phyloP scores from a whole-genome alignment of 768 basidiomycete species.

The Baorangia bicolor region DNA sequence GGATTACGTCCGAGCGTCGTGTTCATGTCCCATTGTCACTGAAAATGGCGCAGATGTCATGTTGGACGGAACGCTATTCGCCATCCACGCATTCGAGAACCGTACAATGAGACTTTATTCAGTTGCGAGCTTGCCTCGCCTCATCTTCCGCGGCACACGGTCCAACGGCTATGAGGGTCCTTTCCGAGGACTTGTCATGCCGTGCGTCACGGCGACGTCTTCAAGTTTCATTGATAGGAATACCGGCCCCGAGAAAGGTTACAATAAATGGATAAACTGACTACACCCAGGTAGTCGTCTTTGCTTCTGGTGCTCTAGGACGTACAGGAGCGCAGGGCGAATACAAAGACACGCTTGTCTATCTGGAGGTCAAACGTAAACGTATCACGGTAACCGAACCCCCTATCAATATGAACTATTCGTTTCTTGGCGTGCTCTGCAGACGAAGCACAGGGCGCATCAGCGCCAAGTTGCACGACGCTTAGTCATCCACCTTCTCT shows the following conservation, averaged over 20 bases:
- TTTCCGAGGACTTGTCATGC: constrained; percentile 12
- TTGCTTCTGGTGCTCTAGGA: constrained; percentile 4
- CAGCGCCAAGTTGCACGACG: background rate
- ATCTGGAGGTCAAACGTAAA: constrained; percentile 5
- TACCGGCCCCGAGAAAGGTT: background rate
- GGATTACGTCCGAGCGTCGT: background rate
- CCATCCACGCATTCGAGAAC: background rate
- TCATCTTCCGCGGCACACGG: background rate
- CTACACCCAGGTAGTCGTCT: background rate
- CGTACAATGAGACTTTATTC: background rate
- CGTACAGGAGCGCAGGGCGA: background rate
- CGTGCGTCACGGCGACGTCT: background rate
- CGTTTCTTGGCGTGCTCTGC: constrained; percentile 7
- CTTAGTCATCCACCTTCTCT: background rate
- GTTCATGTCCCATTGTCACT: no score
- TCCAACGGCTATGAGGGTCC: background rate
- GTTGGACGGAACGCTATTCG: background rate
- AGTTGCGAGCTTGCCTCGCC: constrained; percentile 2
- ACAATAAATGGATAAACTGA: background rate
- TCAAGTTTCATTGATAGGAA: background rate
- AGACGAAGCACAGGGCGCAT: background rate
- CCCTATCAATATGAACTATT: constrained; percentile 13
- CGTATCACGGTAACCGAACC: constrained; percentile 5
- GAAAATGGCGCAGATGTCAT: no score
- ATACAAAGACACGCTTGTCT: background rate